phyloP scores from a whole-genome alignment of 192 early-diverging fungal species.

The Coemansia javaensis region DNA sequence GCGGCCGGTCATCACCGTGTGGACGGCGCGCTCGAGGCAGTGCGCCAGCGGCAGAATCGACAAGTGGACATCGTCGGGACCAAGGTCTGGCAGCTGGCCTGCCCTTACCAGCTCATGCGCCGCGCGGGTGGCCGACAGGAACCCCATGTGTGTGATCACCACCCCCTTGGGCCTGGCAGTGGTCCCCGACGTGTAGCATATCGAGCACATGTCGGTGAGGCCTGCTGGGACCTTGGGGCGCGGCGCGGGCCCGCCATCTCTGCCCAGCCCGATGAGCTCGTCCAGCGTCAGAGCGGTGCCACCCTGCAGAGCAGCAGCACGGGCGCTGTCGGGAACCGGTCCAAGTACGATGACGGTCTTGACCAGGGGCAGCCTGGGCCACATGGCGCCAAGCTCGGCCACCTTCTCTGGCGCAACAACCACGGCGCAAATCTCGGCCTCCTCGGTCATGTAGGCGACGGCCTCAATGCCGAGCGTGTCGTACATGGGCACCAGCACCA shows the following conservation, averaged over 20 bases:
- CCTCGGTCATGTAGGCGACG: slow-evolving; percentile 77
- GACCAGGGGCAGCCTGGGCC: slow-evolving; percentile 50
- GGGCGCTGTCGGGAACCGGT: slow-evolving; percentile 14
- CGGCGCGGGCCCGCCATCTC: slow-evolving; percentile 48
- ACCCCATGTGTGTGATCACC: slow-evolving; percentile 74
- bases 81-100: slow-evolving; percentile 30
- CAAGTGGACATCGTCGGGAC: slow-evolving; percentile 57
- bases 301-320: slow-evolving; percentile 18
- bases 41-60: slow-evolving; percentile 87
- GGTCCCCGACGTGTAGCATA: slow-evolving; percentile 89
- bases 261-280: slow-evolving; percentile 48
- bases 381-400: slow-evolving; percentile 16
- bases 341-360: slow-evolving; percentile 58
- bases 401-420: slow-evolving; percentile 64
- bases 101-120: slow-evolving; percentile 11
- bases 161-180: slow-evolving; percentile 96
- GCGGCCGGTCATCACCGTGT: slow-evolving; percentile 58
- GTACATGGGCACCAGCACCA: slow-evolving; percentile 77
- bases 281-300: slow-evolving; percentile 61
- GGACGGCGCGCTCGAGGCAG: slow-evolving; percentile 77
- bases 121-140: slow-evolving; percentile 59
- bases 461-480: slow-evolving; percentile 82
- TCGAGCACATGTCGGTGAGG: slow-evolving; percentile 38
- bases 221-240: slow-evolving; percentile 47
- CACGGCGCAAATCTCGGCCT: slow-evolving; percentile 73